These are phyloP conservation scores for Gossypium gossypioides DNA, from an alignment of 441 rosid species.

Conservation along the genomic window DNA sequence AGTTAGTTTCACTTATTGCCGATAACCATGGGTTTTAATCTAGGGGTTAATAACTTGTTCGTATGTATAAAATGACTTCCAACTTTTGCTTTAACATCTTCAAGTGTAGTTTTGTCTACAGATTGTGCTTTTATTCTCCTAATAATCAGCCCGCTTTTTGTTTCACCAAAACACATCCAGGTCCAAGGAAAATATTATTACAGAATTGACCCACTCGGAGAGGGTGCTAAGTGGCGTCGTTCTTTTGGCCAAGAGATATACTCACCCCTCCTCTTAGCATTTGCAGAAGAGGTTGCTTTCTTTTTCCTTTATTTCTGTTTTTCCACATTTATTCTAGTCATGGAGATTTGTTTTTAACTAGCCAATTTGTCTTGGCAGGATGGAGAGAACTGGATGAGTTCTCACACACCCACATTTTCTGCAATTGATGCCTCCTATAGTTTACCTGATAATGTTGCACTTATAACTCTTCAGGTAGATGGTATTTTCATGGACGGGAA, in stretches of 20 bases:
- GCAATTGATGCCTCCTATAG: slow-evolving; percentile 49
- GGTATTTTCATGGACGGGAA: slow-evolving; percentile 25
- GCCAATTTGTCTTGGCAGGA: slow-evolving; percentile 29
- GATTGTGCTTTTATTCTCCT: background rate
- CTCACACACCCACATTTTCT: slow-evolving; percentile 41
- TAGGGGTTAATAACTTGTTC: background rate
- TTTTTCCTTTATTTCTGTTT: background rate
- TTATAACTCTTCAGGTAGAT: slow-evolving; percentile 57
- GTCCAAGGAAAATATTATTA: slow-evolving; percentile 52
- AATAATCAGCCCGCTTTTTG: background rate
- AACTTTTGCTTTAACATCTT: background rate
- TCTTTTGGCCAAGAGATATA: slow-evolving; percentile 61
- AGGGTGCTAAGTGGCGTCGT: slow-evolving; percentile 74
- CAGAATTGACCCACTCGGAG: slow-evolving; percentile 52
- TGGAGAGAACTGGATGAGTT: slow-evolving; percentile 40
- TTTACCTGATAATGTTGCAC: slow-evolving; percentile 49
- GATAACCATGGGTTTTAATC: background rate
- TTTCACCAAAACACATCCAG: slow-evolving; percentile 22
- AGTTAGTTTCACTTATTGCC: background rate
- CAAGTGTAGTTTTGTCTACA: background rate
- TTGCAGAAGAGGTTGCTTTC: slow-evolving; percentile 48
- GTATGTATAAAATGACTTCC: background rate
- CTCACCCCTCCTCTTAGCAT: slow-evolving; percentile 62
- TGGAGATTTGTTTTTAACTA: slow-evolving; percentile 9
- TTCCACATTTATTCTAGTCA: slow-evolving; percentile 16